Base-by-base conservation (phyloP, 2,329 filamentous ascomycete species). In the Fonsecaea nubica region DNA sequence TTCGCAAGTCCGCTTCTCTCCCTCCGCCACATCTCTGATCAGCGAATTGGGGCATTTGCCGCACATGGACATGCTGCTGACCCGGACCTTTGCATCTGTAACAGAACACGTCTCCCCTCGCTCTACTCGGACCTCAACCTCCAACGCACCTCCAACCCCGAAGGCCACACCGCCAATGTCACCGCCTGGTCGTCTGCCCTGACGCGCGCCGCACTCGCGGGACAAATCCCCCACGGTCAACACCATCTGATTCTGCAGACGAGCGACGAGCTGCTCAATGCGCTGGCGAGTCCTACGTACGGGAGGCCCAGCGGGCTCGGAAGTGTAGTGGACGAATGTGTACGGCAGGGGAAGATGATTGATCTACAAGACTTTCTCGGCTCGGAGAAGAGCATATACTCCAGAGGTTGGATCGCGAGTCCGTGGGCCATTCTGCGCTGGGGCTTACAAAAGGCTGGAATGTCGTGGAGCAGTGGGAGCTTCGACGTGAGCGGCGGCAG, bases 41-140 rank as follows among this genome's bases (percentile, higher is more conserved):
- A 6, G 10, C 45, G 10, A 33, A 62, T 38, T 38, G 21, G 32
- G n/a, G 15, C 8, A 48, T 33, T 52, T 35, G 10, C 10, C 54
- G 21, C 54, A 36, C 32, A 55, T 21, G 30, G 53, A 6, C 30
- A 32, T 32, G 2, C 30, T 36, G 15, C 60, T 57, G 42, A 63
- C 60, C 4, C 25, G 25, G 50, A 13, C 25, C 40, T 58, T 53
- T 53, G 13, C 30, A 52, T 5, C 69, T 78, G 21, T 50, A 18
- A 77, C 71, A 92, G 90, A 80, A 86, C 89, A 69, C 91, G 93
- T 58, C 84, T 97, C 12, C 89, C 92, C 12, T 93, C 92, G 4
- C 87, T 97, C 54, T 97, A 96, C 80, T 93, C 92, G 56, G 93
- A 97, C 77, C 96, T 97, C 75, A 84, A 87, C 42, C 80, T 87